Percentiles rank a stretch among this genome's conserved stretches.
These are phyloP conservation scores for Eucalyptus microcorys DNA, from an alignment of 345 rosid species.

Conservation along the genomic window DNA sequence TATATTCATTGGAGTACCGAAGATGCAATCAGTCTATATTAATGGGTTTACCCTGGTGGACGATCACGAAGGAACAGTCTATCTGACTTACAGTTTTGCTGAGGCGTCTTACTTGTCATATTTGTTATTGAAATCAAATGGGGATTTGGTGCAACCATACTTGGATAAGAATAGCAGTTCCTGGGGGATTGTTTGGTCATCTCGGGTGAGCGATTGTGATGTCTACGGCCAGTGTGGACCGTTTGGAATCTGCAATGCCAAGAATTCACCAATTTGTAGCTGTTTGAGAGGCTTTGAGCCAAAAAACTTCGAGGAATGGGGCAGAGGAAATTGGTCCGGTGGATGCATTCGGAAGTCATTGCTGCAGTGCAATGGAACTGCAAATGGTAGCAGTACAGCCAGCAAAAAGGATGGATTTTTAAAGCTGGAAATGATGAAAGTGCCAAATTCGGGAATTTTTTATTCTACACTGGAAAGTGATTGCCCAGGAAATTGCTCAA, in stretches of 20 bases:
- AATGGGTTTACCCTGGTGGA: constrained; percentile 2
- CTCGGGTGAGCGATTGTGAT: not conserved
- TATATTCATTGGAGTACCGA: constrained; percentile 1
- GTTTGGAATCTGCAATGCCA: not conserved
- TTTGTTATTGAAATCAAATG: not conserved
- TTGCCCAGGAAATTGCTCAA: constrained; percentile 5
- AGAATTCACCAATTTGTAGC: constrained; percentile 4
- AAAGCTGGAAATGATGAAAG: not conserved
- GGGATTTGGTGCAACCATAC: not conserved
- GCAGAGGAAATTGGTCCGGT: constrained; percentile 4
- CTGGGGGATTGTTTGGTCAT: not conserved
- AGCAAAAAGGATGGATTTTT: constrained; percentile 3
- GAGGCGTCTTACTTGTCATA: not conserved
- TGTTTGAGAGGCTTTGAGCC: constrained; percentile 5
- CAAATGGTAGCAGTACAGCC: not conserved
- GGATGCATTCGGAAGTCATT: constrained; percentile 8
- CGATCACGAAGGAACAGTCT: constrained; percentile 1
- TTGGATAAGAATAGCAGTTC: not conserved
- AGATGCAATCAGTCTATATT: not conserved
- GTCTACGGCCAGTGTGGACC: constrained; percentile 10
- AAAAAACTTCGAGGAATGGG: constrained; percentile 1
- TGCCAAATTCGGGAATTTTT: not conserved
- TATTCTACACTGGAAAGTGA: not conserved
- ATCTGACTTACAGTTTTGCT: not conserved
- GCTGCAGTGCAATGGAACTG: constrained; percentile 1